These are phyloP conservation scores for Geoglossum cookeanum DNA, from an alignment of 2,329 filamentous ascomycete genomes.

Conservation along the genomic window DNA sequence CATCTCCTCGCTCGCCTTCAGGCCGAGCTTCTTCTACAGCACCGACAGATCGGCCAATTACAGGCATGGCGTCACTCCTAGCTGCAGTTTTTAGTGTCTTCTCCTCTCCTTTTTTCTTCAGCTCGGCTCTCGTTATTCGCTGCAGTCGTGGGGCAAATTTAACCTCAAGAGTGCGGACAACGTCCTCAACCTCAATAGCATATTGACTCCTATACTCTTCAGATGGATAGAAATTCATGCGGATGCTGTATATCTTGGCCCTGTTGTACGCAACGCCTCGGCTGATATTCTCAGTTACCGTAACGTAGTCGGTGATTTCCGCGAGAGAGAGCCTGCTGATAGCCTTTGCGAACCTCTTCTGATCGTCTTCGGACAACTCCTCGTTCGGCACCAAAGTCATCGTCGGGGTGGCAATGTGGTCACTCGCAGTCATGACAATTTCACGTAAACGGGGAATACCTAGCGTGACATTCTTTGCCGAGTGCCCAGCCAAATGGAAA, in stretches of 20 bases:
- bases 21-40: slow-evolving; percentile 30
- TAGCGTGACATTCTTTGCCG: slow-evolving; percentile 93
- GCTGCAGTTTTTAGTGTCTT: slow-evolving; percentile 35
- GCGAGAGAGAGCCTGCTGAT: slow-evolving; percentile 74
- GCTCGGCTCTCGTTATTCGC: slow-evolving; percentile 50
- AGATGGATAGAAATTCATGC: slow-evolving; percentile 65
- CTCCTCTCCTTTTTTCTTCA: slow-evolving; percentile 55
- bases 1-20: slow-evolving; percentile 23
- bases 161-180: slow-evolving; percentile 60
- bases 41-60: slow-evolving; percentile 47
- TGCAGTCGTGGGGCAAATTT: slow-evolving; percentile 59
- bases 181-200: slow-evolving; percentile 59
- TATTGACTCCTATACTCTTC: slow-evolving; percentile 75
- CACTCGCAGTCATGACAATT: slow-evolving; percentile 94
- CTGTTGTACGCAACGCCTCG: slow-evolving; percentile 46
- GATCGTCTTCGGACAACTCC: slow-evolving; percentile 48
- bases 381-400: slow-evolving; percentile 70
- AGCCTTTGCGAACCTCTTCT: slow-evolving; percentile 70
- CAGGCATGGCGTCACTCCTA: slow-evolving; percentile 46
- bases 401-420: slow-evolving; percentile 70
- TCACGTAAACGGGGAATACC: slow-evolving; percentile 95
- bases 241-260: slow-evolving; percentile 71
- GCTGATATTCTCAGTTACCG: slow-evolving; percentile 62
- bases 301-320: slow-evolving; percentile 64
- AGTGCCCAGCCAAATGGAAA: slow-evolving; percentile 97